These are phyloP conservation scores for Metarhizium guizhouense DNA, from an alignment of 2,329 filamentous ascomycete species.

Conservation along the genomic window DNA sequence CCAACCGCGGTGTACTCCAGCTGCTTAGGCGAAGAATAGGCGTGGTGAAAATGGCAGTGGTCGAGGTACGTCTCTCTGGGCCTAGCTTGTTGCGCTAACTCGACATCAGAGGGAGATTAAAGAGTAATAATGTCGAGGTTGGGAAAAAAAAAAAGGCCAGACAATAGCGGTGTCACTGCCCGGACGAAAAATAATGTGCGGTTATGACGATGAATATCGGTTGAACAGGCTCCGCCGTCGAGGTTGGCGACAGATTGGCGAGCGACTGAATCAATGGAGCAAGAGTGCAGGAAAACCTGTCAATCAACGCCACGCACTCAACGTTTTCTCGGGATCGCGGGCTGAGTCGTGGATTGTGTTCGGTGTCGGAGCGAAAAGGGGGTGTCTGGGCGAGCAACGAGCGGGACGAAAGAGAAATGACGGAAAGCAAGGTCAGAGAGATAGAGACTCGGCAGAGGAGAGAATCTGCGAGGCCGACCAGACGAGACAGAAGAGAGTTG, in stretches of 20 bases:
- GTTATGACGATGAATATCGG: background rate
- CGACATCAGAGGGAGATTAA: slow-evolving; percentile 2
- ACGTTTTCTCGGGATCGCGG: background rate
- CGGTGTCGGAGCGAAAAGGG: background rate
- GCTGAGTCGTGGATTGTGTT: background rate
- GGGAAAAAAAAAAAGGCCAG: background rate
- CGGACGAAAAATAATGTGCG: background rate
- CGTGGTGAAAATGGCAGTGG: background rate
- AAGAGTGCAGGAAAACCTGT: background rate
- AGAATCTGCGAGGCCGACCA: background rate
- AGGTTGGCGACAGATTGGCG: background rate
- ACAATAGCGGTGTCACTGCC: background rate
- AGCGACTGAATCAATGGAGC: background rate
- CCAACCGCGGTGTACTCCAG: background rate
- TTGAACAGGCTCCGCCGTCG: background rate
- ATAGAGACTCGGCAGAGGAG: background rate
- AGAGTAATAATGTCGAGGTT: background rate
- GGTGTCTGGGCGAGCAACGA: background rate
- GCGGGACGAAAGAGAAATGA: background rate
- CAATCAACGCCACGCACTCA: background rate
- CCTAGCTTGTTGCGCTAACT: background rate
- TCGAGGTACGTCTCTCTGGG: background rate
- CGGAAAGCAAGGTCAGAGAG: background rate
- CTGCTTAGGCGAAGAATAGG: background rate
- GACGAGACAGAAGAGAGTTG: background rate